phyloP scores from a whole-genome alignment of 495 filamentous ascomycete genomes.

The Penicillium atrosanguineum region DNA sequence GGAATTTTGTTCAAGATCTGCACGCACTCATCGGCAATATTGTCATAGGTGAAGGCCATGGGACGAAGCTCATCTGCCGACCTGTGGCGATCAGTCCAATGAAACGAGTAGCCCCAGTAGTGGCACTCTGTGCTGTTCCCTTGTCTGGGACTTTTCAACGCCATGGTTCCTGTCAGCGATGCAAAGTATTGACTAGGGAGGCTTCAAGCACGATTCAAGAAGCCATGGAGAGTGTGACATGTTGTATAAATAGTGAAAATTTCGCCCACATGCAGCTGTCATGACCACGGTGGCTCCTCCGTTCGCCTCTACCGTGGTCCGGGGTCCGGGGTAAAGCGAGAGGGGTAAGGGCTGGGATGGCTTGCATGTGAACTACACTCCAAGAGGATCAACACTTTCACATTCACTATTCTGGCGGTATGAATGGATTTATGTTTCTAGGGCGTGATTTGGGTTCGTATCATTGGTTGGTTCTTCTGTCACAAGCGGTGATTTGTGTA shows the following conservation, averaged over 20 bases:
- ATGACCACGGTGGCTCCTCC: slow-evolving; percentile 3
- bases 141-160: slow-evolving; percentile 11
- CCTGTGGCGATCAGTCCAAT: slow-evolving; percentile 65
- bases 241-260: not conserved
- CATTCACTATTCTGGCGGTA: not conserved
- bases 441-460: not conserved
- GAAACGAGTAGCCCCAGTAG: slow-evolving; percentile 67
- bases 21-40: slow-evolving; percentile 63
- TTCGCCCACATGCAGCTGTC: not conserved
- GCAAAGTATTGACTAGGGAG: not conserved
- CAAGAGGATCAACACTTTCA: slow-evolving; percentile 1
- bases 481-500: not conserved
- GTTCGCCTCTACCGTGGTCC: slow-evolving; percentile 18
- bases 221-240: not conserved
- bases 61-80: slow-evolving; percentile 59
- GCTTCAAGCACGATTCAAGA: not conserved
- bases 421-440: not conserved
- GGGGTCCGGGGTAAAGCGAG: slow-evolving; percentile 19
- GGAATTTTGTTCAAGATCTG: slow-evolving; percentile 57
- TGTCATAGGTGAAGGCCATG: slow-evolving; percentile 64
- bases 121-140: slow-evolving; percentile 28
- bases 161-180: slow-evolving; percentile 7
- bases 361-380: slow-evolving; percentile 18
- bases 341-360: slow-evolving; percentile 9
- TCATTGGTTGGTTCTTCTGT: not conserved